Evolutionary conservation across 768 basidiomycete species (phyloP), one percentile per base, ranked within the genome.

Genomic region (Rhodotorula babjevae): DNA sequence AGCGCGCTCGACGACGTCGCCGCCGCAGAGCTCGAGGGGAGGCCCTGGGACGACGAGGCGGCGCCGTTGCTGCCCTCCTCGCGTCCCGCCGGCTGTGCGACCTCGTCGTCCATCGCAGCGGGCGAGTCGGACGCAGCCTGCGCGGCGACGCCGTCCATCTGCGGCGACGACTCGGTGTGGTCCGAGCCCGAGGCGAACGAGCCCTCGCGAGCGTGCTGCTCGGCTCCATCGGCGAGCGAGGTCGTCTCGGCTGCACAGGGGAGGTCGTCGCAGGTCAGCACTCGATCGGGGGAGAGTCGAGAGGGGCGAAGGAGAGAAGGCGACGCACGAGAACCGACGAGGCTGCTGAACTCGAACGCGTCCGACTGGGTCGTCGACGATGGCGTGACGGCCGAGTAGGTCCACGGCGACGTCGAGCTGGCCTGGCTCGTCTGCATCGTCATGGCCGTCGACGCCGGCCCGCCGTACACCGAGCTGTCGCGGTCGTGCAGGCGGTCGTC

Each of bases 321-420:
- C 5, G 16, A 60, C 74, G 31, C 47, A 75, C 74, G 67, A 40
- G 74, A 75, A 7, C 61, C 67, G n/a, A 67, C 66, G 14, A 75
- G 44, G 47, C 67, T 67, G 52, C 65, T 61, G 42, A 69, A 75
- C 53, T 75, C 74, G 71, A 75, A 75, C 19, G 71, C 74, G 31
- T 75, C 74, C n/a, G 67, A 69, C 40, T 66, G 63, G 2, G n/a
- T 66, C 27, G 69, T 65, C 15, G 60, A 57, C 15, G 60, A 57
- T 0, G 73, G 69, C 15, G 69, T 71, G 29, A 63, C 49, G 11
- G 44, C 53, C 18, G 52, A 33, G 57, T 52, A 61, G 2, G 65
- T 49, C 14, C 42, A 29, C 1, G n/a, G 49, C 16, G 67, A 65
- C 7, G 61, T 57, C 29, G 61, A 53, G 12, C 64, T 65, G 15